Percentiles rank a stretch among this genome's conserved stretches.
These are phyloP conservation scores for Starmera pachycereana DNA, from an alignment of 805 yeast species.

Conservation along the genomic window DNA sequence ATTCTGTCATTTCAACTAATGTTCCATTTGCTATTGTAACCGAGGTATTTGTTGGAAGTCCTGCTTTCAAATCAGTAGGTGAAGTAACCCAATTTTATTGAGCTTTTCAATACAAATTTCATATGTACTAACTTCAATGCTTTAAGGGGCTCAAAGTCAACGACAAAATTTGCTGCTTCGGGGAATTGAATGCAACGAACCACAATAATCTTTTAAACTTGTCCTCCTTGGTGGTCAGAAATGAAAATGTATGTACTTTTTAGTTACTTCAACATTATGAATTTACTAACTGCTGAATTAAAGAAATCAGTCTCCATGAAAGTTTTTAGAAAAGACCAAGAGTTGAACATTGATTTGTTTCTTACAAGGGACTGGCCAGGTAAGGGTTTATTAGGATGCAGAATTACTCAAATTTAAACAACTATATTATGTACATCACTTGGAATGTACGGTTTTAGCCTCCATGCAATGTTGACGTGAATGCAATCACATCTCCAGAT, in stretches of 20 bases:
- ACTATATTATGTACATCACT: not conserved
- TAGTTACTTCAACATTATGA: not conserved
- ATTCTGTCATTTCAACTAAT: not conserved
- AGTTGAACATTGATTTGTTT: conserved; percentile 20
- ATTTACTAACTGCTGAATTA: not conserved
- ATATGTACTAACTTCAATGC: conserved; percentile 1
- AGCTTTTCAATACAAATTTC: no score
- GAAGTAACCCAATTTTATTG: no score
- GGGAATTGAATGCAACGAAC: conserved; percentile 42
- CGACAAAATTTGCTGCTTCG: conserved; percentile 49
- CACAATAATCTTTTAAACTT: conserved; percentile 38
- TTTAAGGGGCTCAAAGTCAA: conserved; percentile 38
- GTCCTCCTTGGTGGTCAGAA: conserved; percentile 31
- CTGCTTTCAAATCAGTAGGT: conserved; percentile 37
- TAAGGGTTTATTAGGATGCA: conserved; percentile 60
- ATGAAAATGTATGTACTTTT: conserved; percentile 22
- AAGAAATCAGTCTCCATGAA: conserved; percentile 13
- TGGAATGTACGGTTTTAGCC: conserved; percentile 36
- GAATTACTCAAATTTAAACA: conserved; percentile 31
- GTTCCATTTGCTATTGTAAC: conserved; percentile 48
- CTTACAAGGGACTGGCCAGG: conserved; percentile 58
- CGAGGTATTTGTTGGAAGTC: conserved; percentile 41
- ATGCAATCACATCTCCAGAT: conserved; percentile 67
- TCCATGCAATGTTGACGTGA: conserved; percentile 92
- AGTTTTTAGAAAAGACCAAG: conserved; percentile 22